Evolutionary conservation across 345 rosid genomes (phyloP).

Genomic region (Excoecaria agallocha): DNA sequence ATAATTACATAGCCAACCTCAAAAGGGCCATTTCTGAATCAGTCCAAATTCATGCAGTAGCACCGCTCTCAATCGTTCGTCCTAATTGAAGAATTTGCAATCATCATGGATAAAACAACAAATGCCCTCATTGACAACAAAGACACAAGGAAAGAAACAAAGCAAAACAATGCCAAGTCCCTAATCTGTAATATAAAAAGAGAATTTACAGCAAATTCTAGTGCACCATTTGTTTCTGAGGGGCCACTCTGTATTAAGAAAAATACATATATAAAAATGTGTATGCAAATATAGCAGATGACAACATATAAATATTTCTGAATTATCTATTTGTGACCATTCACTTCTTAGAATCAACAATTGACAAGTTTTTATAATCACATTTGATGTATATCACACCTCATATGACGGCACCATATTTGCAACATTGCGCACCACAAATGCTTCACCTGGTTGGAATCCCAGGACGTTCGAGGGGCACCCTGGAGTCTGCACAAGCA

Average conservation of each 20-base stretch:
- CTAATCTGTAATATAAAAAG: slow-evolving; percentile 35
- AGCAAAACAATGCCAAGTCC: neutral
- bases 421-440: slow-evolving; percentile 83
- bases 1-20: neutral
- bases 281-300: neutral
- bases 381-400: slow-evolving; percentile 39
- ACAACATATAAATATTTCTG: neutral
- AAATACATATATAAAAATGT: slow-evolving; percentile 26
- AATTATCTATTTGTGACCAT: neutral
- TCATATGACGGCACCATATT: slow-evolving; percentile 83
- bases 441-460: slow-evolving; percentile 97
- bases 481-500: slow-evolving; percentile 98
- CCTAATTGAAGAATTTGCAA: neutral
- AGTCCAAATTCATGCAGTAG: neutral
- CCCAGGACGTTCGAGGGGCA: slow-evolving; percentile 88
- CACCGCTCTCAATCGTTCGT: neutral
- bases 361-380: neutral
- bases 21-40: neutral
- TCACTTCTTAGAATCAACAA: neutral
- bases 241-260: slow-evolving; percentile 65
- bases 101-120: neutral
- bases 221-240: slow-evolving; percentile 88
- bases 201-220: slow-evolving; percentile 85
- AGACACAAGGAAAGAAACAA: neutral
- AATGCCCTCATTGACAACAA: neutral